phyloP scores from a whole-genome alignment of 352 stramenopile genomes.

The Pythium myriotylum region DNA sequence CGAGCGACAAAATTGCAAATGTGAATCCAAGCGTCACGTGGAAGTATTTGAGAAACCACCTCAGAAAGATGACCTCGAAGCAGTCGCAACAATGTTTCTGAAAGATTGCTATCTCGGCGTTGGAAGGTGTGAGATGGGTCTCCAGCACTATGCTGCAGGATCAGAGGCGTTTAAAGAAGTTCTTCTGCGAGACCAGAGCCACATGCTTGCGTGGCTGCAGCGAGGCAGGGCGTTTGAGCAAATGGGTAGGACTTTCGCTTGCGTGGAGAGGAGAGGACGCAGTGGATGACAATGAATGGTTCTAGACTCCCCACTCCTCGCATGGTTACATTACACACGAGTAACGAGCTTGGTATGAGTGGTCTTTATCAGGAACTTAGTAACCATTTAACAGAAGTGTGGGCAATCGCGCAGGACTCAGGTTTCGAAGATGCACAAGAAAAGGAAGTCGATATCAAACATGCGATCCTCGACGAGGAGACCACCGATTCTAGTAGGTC shows the following conservation, averaged over 20 bases:
- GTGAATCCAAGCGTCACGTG: no score
- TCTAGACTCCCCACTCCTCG: constrained; percentile 50
- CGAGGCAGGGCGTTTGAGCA: constrained; percentile 57
- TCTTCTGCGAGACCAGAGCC: constrained; percentile 48
- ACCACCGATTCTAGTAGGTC: no score
- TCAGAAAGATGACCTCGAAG: constrained; percentile 51
- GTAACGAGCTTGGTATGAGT: constrained; percentile 44
- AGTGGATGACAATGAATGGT: no score
- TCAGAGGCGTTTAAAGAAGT: constrained; percentile 75
- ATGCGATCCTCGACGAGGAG: not conserved
- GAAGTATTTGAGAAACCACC: constrained; percentile 24
- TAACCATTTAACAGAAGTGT: not conserved
- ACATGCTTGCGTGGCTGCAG: constrained; percentile 54
- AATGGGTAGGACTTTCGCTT: no score
- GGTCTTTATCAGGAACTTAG: not conserved
- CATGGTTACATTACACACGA: constrained; percentile 72
- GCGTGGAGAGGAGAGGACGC: no score
- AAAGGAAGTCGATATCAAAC: constrained; percentile 24
- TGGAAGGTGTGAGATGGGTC: constrained; percentile 41
- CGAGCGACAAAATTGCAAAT: not conserved
- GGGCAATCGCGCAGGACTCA: constrained; percentile 9
- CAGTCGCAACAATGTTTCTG: constrained; percentile 68
- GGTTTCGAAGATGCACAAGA: constrained; percentile 25
- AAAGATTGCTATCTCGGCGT: constrained; percentile 67
- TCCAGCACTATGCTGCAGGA: constrained; percentile 34